A percentile compares a stretch with the other conserved stretches of the same genome.
Evolutionary conservation across 2,329 filamentous ascomycete genomes (phyloP).

Genomic region (Aspergillus tamarii): DNA sequence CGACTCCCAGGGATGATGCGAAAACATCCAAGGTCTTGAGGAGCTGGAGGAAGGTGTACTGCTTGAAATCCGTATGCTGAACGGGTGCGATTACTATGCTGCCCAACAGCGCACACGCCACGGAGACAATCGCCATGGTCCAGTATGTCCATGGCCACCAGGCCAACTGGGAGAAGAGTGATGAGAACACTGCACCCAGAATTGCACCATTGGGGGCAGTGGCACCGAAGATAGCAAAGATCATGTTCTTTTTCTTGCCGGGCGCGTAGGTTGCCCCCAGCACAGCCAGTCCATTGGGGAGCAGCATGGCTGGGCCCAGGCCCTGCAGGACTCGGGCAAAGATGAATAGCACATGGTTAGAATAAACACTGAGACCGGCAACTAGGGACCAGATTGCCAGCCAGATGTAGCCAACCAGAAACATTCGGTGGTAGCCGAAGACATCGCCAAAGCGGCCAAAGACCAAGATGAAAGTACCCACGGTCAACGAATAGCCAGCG

Average conservation of each 20-base stretch:
- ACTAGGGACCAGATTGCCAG: conserved; percentile 41
- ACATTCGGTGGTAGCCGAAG: conserved; percentile 41
- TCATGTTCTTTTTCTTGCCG: conserved; percentile 62
- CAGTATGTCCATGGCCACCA: conserved; percentile 61
- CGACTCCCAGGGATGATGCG: conserved; percentile 53
- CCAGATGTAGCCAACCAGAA: conserved; percentile 41
- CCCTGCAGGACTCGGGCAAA: conserved; percentile 59
- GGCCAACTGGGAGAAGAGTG: conserved; percentile 44
- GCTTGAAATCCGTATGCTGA: conserved; percentile 9
- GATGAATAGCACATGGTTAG: conserved; percentile 54
- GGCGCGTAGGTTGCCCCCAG: conserved; percentile 61
- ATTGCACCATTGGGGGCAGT: conserved; percentile 52
- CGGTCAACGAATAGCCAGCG: conserved; percentile 58
- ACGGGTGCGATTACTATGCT: conserved; percentile 33
- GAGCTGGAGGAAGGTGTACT: conserved; percentile 1
- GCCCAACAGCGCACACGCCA: conserved; percentile 43
- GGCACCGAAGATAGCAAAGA: conserved; percentile 58
- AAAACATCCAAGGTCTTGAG: conserved; percentile 40
- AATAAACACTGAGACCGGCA: conserved; percentile 40
- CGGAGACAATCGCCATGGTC: conserved; percentile 39
- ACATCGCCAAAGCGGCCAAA: conserved; percentile 43
- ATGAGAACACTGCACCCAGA: conserved; percentile 46
- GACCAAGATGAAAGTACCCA: conserved; percentile 45
- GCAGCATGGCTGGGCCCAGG: conserved; percentile 61
- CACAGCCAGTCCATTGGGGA: conserved; percentile 68